These are phyloP conservation scores for Aspergillus sp. DNA, from an alignment of 2,329 filamentous ascomycete genomes.

Conservation along the genomic window DNA sequence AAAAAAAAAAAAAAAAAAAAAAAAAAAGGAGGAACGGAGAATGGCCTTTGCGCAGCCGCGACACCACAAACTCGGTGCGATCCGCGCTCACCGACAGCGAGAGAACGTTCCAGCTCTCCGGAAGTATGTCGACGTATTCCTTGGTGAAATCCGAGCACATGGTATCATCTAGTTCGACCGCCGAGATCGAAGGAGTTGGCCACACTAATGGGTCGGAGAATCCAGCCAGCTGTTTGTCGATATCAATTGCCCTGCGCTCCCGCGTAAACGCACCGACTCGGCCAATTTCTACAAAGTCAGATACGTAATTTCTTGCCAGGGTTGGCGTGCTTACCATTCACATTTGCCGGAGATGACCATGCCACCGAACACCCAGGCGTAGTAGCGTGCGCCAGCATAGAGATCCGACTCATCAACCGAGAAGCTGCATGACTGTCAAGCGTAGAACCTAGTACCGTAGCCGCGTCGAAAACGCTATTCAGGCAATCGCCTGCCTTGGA, in stretches of 20 bases:
- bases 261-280: slow-evolving; percentile 33
- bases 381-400: slow-evolving; percentile 36
- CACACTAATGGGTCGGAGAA: slow-evolving; percentile 41
- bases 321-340: slow-evolving; percentile 24
- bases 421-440: slow-evolving; percentile 31
- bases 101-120: slow-evolving; percentile 70
- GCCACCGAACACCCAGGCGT: slow-evolving; percentile 17
- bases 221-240: slow-evolving; percentile 38
- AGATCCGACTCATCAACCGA: slow-evolving; percentile 30
- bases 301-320: neutral
- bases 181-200: slow-evolving; percentile 30
- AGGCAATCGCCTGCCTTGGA: slow-evolving; percentile 27
- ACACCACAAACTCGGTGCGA: slow-evolving; percentile 75
- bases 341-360: slow-evolving; percentile 25
- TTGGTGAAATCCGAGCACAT: slow-evolving; percentile 60
- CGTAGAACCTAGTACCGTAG: slow-evolving; percentile 29
- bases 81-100: slow-evolving; percentile 78
- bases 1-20: too few species aligned
- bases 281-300: slow-evolving; percentile 27
- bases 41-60: slow-evolving; percentile 66
- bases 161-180: slow-evolving; percentile 11
- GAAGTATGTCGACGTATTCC: slow-evolving; percentile 78
- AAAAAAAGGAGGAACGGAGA: slow-evolving; percentile 82
- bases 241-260: slow-evolving; percentile 29
- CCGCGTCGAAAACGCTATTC: slow-evolving; percentile 22